phyloP scores from a whole-genome alignment of 2,329 filamentous ascomycete genomes.

The Akanthomyces muscarius region DNA sequence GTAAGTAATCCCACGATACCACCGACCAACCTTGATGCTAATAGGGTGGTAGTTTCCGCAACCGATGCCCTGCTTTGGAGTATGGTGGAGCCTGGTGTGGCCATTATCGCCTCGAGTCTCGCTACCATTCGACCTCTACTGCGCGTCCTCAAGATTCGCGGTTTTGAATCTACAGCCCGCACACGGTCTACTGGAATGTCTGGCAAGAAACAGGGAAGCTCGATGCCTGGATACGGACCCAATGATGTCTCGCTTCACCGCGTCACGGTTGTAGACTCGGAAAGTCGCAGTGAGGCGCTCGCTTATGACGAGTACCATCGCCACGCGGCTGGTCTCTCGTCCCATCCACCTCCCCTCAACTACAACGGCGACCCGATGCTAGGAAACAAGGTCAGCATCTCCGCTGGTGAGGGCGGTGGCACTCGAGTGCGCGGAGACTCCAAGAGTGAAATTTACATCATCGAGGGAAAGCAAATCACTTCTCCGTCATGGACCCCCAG shows the following conservation, averaged over 20 bases:
- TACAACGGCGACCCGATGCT: constrained; percentile 12
- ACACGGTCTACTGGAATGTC: constrained; percentile 31
- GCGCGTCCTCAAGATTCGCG: constrained; percentile 42
- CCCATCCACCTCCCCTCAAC: not conserved
- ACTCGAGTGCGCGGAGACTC: constrained; percentile 21
- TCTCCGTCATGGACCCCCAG: constrained; percentile 23
- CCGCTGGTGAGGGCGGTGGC: not conserved
- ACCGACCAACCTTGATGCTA: constrained; percentile 11
- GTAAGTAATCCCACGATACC: constrained; percentile 32
- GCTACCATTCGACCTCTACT: constrained; percentile 53
- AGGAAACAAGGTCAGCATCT: constrained; percentile 10
- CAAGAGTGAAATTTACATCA: constrained; percentile 35
- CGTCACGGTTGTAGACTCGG: constrained; percentile 23
- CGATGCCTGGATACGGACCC: constrained; percentile 33
- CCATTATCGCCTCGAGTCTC: constrained; percentile 51
- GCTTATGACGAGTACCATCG: constrained; percentile 21
- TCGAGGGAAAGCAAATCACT: constrained; percentile 28
- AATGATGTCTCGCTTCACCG: constrained; percentile 35
- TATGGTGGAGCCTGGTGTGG: constrained; percentile 52
- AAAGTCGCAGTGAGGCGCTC: constrained; percentile 20
- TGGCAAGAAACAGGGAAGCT: constrained; percentile 25
- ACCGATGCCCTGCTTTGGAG: constrained; percentile 55
- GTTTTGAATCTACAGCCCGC: constrained; percentile 41
- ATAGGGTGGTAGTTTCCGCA: constrained; percentile 36
- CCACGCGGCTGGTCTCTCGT: constrained; percentile 5